These are phyloP conservation scores for Terana coerulea DNA, from an alignment of 768 basidiomycete genomes.

Conservation along the genomic window DNA sequence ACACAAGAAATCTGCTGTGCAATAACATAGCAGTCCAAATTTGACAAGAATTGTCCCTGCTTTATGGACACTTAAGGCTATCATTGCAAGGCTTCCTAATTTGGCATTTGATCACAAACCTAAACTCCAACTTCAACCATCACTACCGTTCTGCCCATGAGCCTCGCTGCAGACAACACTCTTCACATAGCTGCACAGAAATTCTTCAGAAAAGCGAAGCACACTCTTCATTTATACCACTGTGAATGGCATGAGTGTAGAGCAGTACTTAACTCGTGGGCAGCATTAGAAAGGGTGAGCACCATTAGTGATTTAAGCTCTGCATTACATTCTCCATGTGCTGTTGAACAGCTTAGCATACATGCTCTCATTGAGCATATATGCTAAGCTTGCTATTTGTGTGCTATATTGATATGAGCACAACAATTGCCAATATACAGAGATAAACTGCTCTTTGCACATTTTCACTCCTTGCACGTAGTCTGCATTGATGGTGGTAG, in stretches of 20 bases:
- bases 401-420: neutral
- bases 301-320: neutral
- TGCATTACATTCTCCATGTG: neutral
- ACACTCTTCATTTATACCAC: neutral
- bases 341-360: neutral
- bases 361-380: neutral
- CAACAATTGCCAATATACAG: neutral
- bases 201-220: neutral
- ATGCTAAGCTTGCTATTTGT: neutral
- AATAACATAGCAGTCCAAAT: no score
- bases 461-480: no score
- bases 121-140: no score
- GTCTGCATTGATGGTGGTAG: no score
- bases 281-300: neutral
- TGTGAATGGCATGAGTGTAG: neutral
- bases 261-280: neutral
- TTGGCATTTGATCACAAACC: no score
- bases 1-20: no score
- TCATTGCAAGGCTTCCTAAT: no score
- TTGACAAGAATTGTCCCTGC: no score
- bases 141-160: no score
- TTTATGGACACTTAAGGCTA: no score
- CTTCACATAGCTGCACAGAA: no score
- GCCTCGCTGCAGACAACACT: no score
- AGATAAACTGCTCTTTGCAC: neutral